Evolutionary conservation across 2,329 filamentous ascomycete genomes (phyloP).

Genomic region (Acrocalymma vagum): DNA sequence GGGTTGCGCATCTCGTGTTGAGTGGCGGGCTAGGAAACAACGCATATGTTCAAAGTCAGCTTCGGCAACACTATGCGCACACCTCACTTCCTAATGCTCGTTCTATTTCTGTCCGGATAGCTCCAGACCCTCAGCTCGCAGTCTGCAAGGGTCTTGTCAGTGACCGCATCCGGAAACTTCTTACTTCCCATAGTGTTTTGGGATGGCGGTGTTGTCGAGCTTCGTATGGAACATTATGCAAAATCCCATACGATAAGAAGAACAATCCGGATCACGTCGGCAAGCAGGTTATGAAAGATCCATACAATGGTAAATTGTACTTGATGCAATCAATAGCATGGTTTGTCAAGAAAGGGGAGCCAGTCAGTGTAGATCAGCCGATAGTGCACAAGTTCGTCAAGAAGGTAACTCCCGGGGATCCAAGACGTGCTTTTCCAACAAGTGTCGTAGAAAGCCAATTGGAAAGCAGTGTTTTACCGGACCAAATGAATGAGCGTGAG

Average conservation of each 20-base stretch:
- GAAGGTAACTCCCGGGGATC: conserved; percentile 41
- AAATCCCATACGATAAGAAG: conserved; percentile 44
- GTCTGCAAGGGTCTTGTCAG: conserved; percentile 63
- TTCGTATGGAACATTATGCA: conserved; percentile 48
- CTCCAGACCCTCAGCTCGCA: conserved; percentile 63
- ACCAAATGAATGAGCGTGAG: conserved; percentile 37
- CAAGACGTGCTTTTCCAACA: conserved; percentile 40
- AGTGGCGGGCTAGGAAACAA: conserved; percentile 55
- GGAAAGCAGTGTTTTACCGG: conserved; percentile 31
- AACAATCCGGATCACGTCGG: conserved; percentile 41
- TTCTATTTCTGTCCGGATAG: conserved; percentile 39
- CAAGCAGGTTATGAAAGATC: conserved; percentile 34
- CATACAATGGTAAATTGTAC: conserved; percentile 44
- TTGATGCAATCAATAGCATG: conserved; percentile 47
- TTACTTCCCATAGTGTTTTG: conserved; percentile 54
- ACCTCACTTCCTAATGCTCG: conserved; percentile 31
- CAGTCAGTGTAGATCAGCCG: conserved; percentile 40
- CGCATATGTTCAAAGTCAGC: conserved; percentile 49
- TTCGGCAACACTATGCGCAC: conserved; percentile 43
- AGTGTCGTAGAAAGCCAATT: conserved; percentile 38
- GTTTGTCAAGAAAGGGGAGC: conserved; percentile 48
- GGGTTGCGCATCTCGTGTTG: conserved; percentile 49
- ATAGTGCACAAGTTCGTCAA: conserved; percentile 45
- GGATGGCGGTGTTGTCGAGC: conserved; percentile 49
- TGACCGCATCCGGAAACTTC: conserved; percentile 60